Conservation (phyloP, 2,329 filamentous ascomycete species). For the Drechslerella coelobrocha region DNA sequence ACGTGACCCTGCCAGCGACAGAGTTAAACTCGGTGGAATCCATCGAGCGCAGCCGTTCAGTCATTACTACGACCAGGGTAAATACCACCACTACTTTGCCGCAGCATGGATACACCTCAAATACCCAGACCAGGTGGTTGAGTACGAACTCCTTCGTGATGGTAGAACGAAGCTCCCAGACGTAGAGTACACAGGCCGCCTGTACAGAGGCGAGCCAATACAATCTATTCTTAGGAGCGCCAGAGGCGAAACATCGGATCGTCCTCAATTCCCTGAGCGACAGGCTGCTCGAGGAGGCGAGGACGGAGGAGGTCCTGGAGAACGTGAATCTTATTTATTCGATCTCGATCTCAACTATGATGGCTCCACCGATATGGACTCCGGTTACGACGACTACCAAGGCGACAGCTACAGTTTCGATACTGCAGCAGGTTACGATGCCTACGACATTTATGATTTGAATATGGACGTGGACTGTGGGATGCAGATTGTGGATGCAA, state of each 20-base stretch:
- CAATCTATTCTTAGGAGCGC: background rate
- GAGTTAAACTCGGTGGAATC: conserved; percentile 60
- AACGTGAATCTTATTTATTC: background rate
- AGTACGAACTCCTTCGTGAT: conserved; percentile 3
- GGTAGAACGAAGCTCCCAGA: background rate
- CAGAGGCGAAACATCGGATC: background rate
- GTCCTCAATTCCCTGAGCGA: background rate
- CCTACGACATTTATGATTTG: background rate
- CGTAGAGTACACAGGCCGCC: background rate
- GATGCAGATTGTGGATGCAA: background rate
- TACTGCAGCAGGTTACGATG: background rate
- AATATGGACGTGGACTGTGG: background rate
- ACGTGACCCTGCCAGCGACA: conserved; percentile 42
- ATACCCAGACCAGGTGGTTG: background rate
- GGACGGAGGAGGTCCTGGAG: background rate
- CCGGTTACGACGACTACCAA: background rate
- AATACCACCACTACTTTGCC: conserved; percentile 52
- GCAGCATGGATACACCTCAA: conserved; percentile 22
- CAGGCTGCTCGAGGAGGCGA: background rate
- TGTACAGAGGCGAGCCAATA: conserved; percentile 1
- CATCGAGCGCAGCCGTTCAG: conserved; percentile 60
- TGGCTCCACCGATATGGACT: background rate
- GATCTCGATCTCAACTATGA: background rate
- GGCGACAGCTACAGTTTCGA: background rate
- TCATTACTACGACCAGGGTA: conserved; percentile 58